Conservation (phyloP, 805 yeast genomes). For the Blastobotrys peoriensis region DNA sequence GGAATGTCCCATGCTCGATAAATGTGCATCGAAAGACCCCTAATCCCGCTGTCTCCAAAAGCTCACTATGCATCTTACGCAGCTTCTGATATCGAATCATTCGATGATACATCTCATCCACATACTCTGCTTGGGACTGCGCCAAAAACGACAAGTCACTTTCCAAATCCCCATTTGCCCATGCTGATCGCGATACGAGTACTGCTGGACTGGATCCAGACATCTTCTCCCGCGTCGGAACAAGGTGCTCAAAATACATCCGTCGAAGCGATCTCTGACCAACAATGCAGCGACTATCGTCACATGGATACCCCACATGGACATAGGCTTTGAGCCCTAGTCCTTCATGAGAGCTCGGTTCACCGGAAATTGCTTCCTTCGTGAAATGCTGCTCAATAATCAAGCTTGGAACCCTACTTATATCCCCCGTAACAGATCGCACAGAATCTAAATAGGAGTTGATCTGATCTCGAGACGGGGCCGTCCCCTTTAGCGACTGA, state of each 20-base stretch:
- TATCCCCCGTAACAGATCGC: too few species aligned
- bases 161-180: background rate
- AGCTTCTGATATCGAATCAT: conserved; percentile 21
- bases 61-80: conserved; percentile 18
- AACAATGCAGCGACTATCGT: background rate
- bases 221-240: background rate
- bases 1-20: conserved; percentile 30
- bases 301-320: background rate
- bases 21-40: conserved; percentile 39
- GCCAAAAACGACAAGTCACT: background rate
- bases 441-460: too few species aligned
- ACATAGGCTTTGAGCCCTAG: background rate
- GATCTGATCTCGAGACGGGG: too few species aligned
- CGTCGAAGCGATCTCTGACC: background rate
- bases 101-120: conserved; percentile 21
- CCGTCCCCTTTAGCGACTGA: too few species aligned
- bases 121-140: conserved; percentile 13
- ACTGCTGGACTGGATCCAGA: background rate
- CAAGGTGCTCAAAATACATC: background rate
- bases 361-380: too few species aligned
- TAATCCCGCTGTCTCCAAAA: conserved; percentile 12
- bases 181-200: background rate
- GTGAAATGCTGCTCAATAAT: too few species aligned
- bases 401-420: too few species aligned
- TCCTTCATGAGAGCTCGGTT: background rate